Evolutionary conservation across 108 stramenopile species (phyloP), one percentile per base, ranked within the genome.

Genomic region (Pseudonitzschia multistriata): DNA sequence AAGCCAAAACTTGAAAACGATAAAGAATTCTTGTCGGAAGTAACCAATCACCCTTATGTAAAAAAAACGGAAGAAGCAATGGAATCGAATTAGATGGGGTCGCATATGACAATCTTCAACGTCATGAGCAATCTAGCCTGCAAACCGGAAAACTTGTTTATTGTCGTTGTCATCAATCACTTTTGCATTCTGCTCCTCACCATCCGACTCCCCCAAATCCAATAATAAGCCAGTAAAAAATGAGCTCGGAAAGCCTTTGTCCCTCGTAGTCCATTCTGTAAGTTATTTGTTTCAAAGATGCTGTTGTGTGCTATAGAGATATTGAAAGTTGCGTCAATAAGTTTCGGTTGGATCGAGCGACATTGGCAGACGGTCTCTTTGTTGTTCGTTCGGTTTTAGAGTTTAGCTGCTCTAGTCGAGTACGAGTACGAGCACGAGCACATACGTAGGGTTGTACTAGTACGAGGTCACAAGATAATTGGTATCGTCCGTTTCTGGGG

Each of bases 261-360:
- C 93, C 93, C 74, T 94, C 82, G 84, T 91, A 94, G 67, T 94
- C 93, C 93, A 94, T 91, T 21, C 35, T 93, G 3, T 39, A 35
- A 6, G 11, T 1, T 8, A 17, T 17, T n/a, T n/a, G n/a, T n/a
- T n/a, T n/a, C n/a, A n/a, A n/a, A n/a, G n/a, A n/a, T n/a, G n/a
- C n/a, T n/a, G n/a, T n/a, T n/a, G n/a, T n/a, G n/a, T n/a, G n/a
- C n/a, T n/a, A n/a, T n/a, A n/a, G n/a, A n/a, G n/a, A n/a, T n/a
- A n/a, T n/a, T n/a, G n/a, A n/a, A n/a, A n/a, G n/a, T n/a, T n/a
- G n/a, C n/a, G n/a, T n/a, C n/a, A n/a, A n/a, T n/a, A n/a, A n/a
- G n/a, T n/a, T n/a, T n/a, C n/a, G n/a, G n/a, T n/a, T n/a, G n/a
- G n/a, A n/a, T n/a, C n/a, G n/a, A n/a, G n/a, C n/a, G n/a, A n/a